Conservation (phyloP, 768 basidiomycete genomes). For the Tulasnella sp. region DNA sequence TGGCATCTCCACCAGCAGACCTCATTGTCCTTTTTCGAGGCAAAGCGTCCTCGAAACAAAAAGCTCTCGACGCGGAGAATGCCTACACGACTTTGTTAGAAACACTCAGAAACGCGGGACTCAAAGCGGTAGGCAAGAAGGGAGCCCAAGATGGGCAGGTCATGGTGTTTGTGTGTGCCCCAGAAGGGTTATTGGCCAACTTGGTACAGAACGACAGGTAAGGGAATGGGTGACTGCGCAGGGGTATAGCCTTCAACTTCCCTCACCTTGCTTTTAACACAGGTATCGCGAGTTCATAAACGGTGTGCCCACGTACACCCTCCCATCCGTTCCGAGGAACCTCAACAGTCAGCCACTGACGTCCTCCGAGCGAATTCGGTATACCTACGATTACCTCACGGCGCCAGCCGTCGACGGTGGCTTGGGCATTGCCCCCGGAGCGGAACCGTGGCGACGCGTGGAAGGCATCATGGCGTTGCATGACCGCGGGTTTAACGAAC, state of each 20-base stretch:
- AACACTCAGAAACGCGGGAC: slow-evolving; percentile 46
- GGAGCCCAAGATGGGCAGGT: slow-evolving; percentile 69
- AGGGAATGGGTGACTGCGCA: slow-evolving; percentile 21
- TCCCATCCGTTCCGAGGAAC: slow-evolving; percentile 26
- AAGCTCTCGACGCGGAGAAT: slow-evolving; percentile 48
- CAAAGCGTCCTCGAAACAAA: slow-evolving; percentile 43
- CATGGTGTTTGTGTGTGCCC: slow-evolving; percentile 63
- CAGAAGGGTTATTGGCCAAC: slow-evolving; percentile 43
- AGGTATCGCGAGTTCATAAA: slow-evolving; percentile 69
- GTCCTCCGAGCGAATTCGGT: slow-evolving; percentile 68
- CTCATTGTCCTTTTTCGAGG: slow-evolving; percentile 61
- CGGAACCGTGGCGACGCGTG: slow-evolving; percentile 64
- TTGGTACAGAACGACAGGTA: slow-evolving; percentile 67
- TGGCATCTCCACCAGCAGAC: slow-evolving; percentile 50
- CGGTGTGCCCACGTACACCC: slow-evolving; percentile 47
- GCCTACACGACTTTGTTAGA: slow-evolving; percentile 57
- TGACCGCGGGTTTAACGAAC: slow-evolving; percentile 64
- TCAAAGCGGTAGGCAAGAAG: slow-evolving; percentile 59
- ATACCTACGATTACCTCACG: slow-evolving; percentile 60
- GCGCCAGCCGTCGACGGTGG: slow-evolving; percentile 65
- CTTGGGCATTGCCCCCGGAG: slow-evolving; percentile 63
- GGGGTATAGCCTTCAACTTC: background rate
- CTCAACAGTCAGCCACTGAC: slow-evolving; percentile 33
- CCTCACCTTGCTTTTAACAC: slow-evolving; percentile 5
- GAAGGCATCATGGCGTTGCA: slow-evolving; percentile 76